Conservation (phyloP, 2,329 filamentous ascomycete genomes). For the Clarireedia paspali region DNA sequence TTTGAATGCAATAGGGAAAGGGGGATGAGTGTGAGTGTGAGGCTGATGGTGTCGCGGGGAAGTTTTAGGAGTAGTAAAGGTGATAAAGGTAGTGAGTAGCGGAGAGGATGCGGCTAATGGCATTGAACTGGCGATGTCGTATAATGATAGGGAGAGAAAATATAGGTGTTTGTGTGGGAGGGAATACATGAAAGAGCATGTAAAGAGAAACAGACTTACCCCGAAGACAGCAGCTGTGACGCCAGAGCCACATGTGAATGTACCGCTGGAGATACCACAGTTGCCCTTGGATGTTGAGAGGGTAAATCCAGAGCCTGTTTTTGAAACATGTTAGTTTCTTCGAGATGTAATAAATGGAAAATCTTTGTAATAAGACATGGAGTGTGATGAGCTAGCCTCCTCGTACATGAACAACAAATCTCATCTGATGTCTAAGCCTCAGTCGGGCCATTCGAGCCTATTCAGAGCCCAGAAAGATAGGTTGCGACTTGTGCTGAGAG, state of each 20-base stretch:
- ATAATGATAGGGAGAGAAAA: not conserved
- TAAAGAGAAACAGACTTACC: conserved; percentile 19
- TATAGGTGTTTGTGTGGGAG: not conserved
- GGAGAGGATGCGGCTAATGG: too few species aligned
- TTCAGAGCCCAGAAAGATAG: too few species aligned
- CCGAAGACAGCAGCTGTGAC: conserved; percentile 33
- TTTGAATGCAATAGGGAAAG: not conserved
- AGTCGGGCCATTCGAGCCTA: too few species aligned
- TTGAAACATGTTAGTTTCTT: not conserved
- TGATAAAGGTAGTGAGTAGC: too few species aligned
- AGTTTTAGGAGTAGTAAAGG: too few species aligned
- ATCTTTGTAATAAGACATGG: not conserved
- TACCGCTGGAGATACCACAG: conserved; percentile 47
- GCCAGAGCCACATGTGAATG: conserved; percentile 46
- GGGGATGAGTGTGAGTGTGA: not conserved
- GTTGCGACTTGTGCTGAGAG: too few species aligned
- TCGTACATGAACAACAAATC: too few species aligned
- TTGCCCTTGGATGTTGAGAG: conserved; percentile 49
- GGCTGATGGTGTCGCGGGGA: too few species aligned
- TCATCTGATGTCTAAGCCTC: too few species aligned
- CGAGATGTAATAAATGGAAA: not conserved
- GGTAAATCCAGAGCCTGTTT: conserved; percentile 32
- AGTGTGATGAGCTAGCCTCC: not conserved
- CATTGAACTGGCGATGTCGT: too few species aligned
- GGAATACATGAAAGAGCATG: not conserved